Base-by-base conservation (phyloP, 495 filamentous ascomycete genomes). In the Melanomma pulvis-pyrius region DNA sequence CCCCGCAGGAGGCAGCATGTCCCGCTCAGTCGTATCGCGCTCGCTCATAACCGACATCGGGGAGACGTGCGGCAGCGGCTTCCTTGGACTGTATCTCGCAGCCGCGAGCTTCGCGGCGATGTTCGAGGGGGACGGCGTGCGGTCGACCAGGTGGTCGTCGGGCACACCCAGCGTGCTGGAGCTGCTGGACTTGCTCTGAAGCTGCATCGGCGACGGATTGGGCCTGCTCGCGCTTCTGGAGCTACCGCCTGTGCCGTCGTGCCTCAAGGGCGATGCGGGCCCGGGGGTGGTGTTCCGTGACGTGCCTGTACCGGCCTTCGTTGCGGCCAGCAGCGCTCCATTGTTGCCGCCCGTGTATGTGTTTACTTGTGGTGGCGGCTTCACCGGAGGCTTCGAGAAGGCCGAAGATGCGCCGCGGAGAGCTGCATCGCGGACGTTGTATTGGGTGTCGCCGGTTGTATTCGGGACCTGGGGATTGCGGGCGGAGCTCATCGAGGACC, bases 351-450 rank as follows among this genome's bases (percentile, higher is more conserved):
- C 65, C 6, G 67, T 66, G 51, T 71, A 69, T 29, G 62, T 71
- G 30, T 71, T 71, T 19, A 55, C 51, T 12, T 46, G 56, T 11
- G 68, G 68, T 34, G 69, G 69, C 30, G 71, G 64, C 56, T 68
- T 68, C 21, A 69, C 63, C 28, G 68, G 57, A 8, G 65, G 65
- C 59, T 68, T 74, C 13, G 65, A 66, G 46, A 74, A 74, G 62
- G 72, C 72, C 11, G 57, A 56, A 13, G 70, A 65, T 22, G 72
- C 72, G 4, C 72, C 72, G 25, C 44, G 58, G 22, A 74, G 70
- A 39, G 72, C 72, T 21, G 72, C 72, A 57, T 73, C 55, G 24
- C 46, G 71, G 17, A 73, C 71, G 50, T 73, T 73, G 49, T 73
- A 67, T 50, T 70, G 65, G 8, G 65, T 71, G 59, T 65, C 65